Conservation (phyloP, 768 basidiomycete species). For the Serendipita sp. region DNA sequence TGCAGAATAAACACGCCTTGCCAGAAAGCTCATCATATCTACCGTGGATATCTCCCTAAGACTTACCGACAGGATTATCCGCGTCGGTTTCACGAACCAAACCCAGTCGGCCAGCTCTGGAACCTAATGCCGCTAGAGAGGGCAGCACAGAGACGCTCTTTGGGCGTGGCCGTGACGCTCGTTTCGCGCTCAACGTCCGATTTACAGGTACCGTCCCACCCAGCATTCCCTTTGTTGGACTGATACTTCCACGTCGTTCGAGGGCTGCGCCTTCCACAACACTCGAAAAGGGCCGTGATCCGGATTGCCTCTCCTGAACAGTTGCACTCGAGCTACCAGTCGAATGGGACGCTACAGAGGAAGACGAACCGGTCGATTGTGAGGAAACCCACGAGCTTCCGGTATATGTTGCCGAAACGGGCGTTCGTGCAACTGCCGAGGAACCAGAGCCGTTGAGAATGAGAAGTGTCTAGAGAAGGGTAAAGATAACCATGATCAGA, state of each 20-base stretch:
- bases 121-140: neutral
- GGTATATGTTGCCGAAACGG: neutral
- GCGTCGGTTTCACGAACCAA: too few relatives aligned
- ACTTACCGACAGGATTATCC: too few relatives aligned
- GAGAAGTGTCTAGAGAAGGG: neutral
- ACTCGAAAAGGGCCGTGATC: neutral
- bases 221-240: slow-evolving; percentile 1
- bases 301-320: neutral
- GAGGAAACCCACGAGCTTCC: neutral
- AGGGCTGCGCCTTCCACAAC: neutral
- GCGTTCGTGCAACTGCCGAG: neutral
- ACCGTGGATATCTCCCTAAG: too few relatives aligned
- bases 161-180: neutral
- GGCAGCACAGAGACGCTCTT: slow-evolving; percentile 2
- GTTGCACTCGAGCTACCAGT: slow-evolving; percentile 1
- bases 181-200: neutral
- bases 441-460: neutral
- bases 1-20: too few relatives aligned
- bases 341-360: neutral
- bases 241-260: neutral
- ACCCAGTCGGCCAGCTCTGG: too few relatives aligned
- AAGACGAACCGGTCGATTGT: neutral
- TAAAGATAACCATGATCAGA: neutral
- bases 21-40: too few relatives aligned
- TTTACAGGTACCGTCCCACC: neutral